Evolutionary conservation across 202 grass and related monocot species (phyloP), one percentile per base, ranked within the genome.

Genomic region (Cymbopogon flexuosus): DNA sequence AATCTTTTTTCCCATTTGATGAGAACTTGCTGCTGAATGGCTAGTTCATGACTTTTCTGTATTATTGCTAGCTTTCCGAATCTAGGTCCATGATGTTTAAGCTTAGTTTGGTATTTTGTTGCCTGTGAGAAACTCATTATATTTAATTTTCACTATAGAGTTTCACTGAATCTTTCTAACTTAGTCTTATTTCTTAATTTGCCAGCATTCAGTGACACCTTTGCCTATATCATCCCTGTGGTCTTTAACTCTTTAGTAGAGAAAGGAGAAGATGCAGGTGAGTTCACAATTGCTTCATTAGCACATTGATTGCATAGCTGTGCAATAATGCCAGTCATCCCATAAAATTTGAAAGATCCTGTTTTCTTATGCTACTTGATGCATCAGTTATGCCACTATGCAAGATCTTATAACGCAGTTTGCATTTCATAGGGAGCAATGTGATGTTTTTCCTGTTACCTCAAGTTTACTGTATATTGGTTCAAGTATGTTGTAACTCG

Each of bases 241-340:
- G n/a, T n/a, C n/a, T n/a, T n/a, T 27, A 57, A 19, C 43, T 65
- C 18, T 27, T 19, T 45, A 15, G 65, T 65, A 65, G 39, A 43
- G 3, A 72, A 69, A 65, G 81, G 62, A 72, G n/a, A 7, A 57
- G 46, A 87, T 87, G 85, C 85, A 87, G 85, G 85, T 87, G n/a
- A 72, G 65, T 42, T 22, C 13, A 18, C 45, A 45, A 49, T 54
- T 65, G 18, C 11, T 86, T 62, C 7, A 49, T 34, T 62, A 41
- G 54, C 24, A 45, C 34, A 11, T 64, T 51, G 42, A 14, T 58
- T 87, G 56, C 45, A 70, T 58, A 36, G 1, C 41, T 0, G 2
- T 5, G 14, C 46, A 65, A 49, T 81, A 34, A 24, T 65, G 23
- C 8, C 0, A 23, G 12, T 71, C 11, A 71, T 35, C 36, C 56